Evolutionary conservation across 106 monocot species (phyloP), one percentile per base, ranked within the genome.

Genomic region (Platanthera zijinensis): DNA sequence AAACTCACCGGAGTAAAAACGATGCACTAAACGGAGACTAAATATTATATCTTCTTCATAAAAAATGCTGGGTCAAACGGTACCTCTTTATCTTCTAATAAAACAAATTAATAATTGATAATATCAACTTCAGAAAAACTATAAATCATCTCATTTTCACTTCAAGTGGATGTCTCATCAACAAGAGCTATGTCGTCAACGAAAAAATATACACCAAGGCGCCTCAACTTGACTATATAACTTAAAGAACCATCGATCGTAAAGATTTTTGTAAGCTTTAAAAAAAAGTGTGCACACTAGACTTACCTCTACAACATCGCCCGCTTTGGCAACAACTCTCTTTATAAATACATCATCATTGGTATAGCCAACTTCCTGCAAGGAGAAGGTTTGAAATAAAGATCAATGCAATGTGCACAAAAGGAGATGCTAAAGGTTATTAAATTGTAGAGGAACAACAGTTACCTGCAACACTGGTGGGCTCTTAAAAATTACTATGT

Each of bases 311-410:
- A 99, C 99, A 59, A 90, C 69, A 78, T 99, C 99, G 49, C 99
- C 99, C 75, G 85, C 99, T 75, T 85, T 88, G 73, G 94, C 99
- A 78, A 99, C 88, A 59, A 99, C 74, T 84, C 99, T 82, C 76
- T 99, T 99, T 81, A 99, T 94, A 75, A 99, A 99, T 57, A 99
- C 99, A 83, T 95, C 99, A 75, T 90, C 86, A 87, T 91, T 87
- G 10, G 85, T 87, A 69, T 99, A 99, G 80, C 99, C 94, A n/a
- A 85, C 88, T 80, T 90, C 92, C 99, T 99, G 84, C 78, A 84
- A 52, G 6, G 45, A 9, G 67, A 18, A 63, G 18, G n/a, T 10
- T 76, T 22, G 9, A n/a, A 64, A 67, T 32, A 30, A 67, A 10
- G 7, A 70, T 70, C n/a, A 14, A 54, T 54, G 22, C 7, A n/a